Percentiles rank a stretch among this genome's conserved stretches.
phyloP scores from a whole-genome alignment of 2,329 filamentous ascomycete species.

The Diaporthe ampelina region DNA sequence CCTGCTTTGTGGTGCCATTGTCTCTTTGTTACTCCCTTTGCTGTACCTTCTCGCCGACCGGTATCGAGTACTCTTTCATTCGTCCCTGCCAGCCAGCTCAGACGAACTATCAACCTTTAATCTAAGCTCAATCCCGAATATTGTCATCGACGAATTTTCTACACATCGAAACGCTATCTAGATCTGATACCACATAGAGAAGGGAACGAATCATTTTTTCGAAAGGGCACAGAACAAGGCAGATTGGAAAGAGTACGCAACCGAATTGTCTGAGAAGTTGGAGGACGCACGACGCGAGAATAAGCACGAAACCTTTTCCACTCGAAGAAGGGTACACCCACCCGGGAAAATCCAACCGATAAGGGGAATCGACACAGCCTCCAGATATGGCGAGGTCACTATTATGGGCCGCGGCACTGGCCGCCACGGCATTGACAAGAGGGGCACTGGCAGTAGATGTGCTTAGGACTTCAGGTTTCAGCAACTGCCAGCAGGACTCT shows the following conservation, averaged over 20 bases:
- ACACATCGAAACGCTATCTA: slow-evolving; percentile 33
- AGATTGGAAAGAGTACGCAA: slow-evolving; percentile 38
- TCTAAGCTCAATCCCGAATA: slow-evolving; percentile 36
- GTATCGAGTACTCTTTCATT: slow-evolving; percentile 42
- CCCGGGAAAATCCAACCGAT: slow-evolving; percentile 5
- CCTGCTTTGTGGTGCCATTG: slow-evolving; percentile 45
- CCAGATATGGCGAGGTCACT: slow-evolving; percentile 46
- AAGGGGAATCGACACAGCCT: slow-evolving; percentile 7
- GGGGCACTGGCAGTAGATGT: slow-evolving; percentile 76
- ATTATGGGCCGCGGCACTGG: slow-evolving; percentile 47
- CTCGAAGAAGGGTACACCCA: slow-evolving; percentile 28
- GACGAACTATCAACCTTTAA: slow-evolving; percentile 42
- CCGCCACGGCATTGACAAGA: slow-evolving; percentile 55
- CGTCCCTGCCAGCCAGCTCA: slow-evolving; percentile 41
- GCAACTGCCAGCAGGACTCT: slow-evolving; percentile 74
- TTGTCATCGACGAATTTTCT: slow-evolving; percentile 37
- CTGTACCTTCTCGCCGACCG: slow-evolving; percentile 42
- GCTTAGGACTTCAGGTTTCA: slow-evolving; percentile 85
- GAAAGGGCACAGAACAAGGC: slow-evolving; percentile 30
- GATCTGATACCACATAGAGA: slow-evolving; percentile 41
- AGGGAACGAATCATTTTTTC: slow-evolving; percentile 34
- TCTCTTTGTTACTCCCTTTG: slow-evolving; percentile 44
- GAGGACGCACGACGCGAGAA: slow-evolving; percentile 20
- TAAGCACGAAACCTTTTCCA: slow-evolving; percentile 13
- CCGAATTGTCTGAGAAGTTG: not conserved